Evolutionary conservation across 768 basidiomycete species (phyloP).

Genomic region (Mycena indigotica): DNA sequence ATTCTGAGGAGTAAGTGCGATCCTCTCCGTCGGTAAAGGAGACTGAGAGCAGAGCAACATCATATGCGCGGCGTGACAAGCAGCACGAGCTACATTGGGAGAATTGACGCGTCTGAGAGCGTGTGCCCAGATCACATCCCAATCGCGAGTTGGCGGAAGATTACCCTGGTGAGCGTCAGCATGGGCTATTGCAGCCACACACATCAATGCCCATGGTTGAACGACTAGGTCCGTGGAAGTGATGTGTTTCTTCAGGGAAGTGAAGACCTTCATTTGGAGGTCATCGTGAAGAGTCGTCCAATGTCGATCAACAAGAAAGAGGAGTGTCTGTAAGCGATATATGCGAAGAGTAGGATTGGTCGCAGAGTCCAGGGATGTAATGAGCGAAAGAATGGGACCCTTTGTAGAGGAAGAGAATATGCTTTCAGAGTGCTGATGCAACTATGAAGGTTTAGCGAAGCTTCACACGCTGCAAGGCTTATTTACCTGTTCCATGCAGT

Average conservation of each 20-base stretch:
- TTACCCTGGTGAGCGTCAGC: conserved; percentile 38
- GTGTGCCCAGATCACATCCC: conserved; percentile 84
- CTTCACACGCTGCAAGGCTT: conserved; percentile 17
- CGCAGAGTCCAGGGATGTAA: conserved; percentile 49
- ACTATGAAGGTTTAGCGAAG: conserved; percentile 37
- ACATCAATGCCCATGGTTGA: conserved; percentile 87
- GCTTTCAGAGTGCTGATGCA: conserved; percentile 67
- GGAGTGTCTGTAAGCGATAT: conserved; percentile 71
- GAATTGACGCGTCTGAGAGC: conserved; percentile 73
- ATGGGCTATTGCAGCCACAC: conserved; percentile 70
- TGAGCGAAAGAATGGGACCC: conserved; percentile 59
- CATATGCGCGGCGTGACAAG: conserved; percentile 67
- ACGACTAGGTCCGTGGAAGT: conserved; percentile 61
- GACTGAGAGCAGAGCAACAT: conserved; percentile 47
- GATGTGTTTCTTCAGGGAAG: conserved; percentile 60
- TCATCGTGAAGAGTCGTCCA: conserved; percentile 64
- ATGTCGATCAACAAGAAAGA: conserved; percentile 83
- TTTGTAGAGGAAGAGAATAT: conserved; percentile 34
- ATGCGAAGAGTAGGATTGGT: conserved; percentile 35
- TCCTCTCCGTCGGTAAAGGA: conserved; percentile 26
- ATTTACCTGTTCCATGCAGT: conserved; percentile 67
- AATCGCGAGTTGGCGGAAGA: conserved; percentile 42
- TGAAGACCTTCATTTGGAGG: conserved; percentile 59
- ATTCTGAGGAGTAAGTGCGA: conserved; percentile 54
- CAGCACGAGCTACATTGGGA: conserved; percentile 74